Base-by-base conservation (phyloP, 2,329 filamentous ascomycete genomes). In the Ilyonectria destructans region DNA sequence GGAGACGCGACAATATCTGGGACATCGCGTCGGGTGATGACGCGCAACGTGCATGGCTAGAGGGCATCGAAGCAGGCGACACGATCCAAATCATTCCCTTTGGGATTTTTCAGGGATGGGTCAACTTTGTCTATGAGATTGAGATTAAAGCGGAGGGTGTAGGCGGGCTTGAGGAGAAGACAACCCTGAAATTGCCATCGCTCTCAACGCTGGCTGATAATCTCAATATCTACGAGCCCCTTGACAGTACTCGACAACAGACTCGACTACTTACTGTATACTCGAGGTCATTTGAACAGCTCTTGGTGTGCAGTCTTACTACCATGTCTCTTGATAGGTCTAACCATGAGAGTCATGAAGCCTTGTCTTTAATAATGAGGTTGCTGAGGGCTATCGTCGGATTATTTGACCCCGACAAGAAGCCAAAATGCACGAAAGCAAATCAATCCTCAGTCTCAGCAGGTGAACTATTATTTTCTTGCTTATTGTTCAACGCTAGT, bases 101-200 rank as follows among this genome's bases (percentile, higher is more conserved):
- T 13, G 43, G 29, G 0, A 15, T 60, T 23, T 60, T 49, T 19
- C 58, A 51, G 33, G 58, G 26, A 3, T 60, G 58, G 58, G 58
- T 60, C 19, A 60, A 60, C 19, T 60, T 60, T 7, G 33, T 60
- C 45, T 51, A 51, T n/a, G 45, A 51, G 2, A 60, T 60, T 23
- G 58, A 60, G 45, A 60, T 60, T 21, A 49, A 19, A 7, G 58
- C 45, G 6, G 43, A 60, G n/a, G 58, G 58, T 23, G 21, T 2
- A 23, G 21, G 21, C 9, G 45, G 29, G 17, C 17, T 40, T 13
- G 37, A 51, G 19, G 12, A 10, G 2, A 26, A 6, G 12, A 40
- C 7, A 15, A 33, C 21, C 15, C 45, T 7, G 13, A 8, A 35
- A 31, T 1, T 23, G 5, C 21, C 31, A 2, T 12, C 5, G 12